Conservation (phyloP, 2,329 filamentous ascomycete species). For the Colletotrichum viniferum region DNA sequence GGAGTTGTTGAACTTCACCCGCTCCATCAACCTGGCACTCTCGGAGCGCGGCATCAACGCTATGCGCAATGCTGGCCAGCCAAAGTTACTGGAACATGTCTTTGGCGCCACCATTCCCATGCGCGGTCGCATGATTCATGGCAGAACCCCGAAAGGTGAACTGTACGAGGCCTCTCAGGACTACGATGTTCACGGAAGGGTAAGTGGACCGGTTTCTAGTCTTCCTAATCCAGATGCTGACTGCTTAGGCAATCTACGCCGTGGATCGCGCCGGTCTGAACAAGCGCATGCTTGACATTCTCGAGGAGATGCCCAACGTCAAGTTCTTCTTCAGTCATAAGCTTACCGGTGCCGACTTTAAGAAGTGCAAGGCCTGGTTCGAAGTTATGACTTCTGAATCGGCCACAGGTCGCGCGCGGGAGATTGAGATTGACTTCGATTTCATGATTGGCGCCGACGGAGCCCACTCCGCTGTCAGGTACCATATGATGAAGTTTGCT, state of each 20-base stretch:
- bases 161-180: slow-evolving; percentile 81
- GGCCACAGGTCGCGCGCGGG: slow-evolving; percentile 55
- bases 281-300: slow-evolving; percentile 78
- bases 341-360: slow-evolving; percentile 87
- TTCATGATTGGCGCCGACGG: slow-evolving; percentile 94
- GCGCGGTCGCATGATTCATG: slow-evolving; percentile 96
- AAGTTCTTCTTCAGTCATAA: slow-evolving; percentile 94
- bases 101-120: slow-evolving; percentile 85
- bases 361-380: slow-evolving; percentile 82
- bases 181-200: slow-evolving; percentile 88
- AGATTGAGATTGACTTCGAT: slow-evolving; percentile 88
- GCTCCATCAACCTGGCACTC: slow-evolving; percentile 96
- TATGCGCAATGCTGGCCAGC: slow-evolving; percentile 71
- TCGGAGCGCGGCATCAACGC: slow-evolving; percentile 94
- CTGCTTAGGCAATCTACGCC: slow-evolving; percentile 75
- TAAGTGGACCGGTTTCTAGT: slow-evolving; percentile 38
- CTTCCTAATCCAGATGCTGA: background rate
- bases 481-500: slow-evolving; percentile 94
- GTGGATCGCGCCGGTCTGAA: slow-evolving; percentile 87
- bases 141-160: slow-evolving; percentile 64
- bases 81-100: slow-evolving; percentile 74
- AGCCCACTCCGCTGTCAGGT: slow-evolving; percentile 88
- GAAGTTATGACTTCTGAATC: slow-evolving; percentile 54
- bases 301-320: slow-evolving; percentile 87
- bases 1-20: slow-evolving; percentile 90